A percentile compares a stretch with the other conserved stretches of the same genome.
Evolutionary conservation across 192 early-diverging fungal genomes (phyloP).

Genomic region (Allomyces macrogynus): DNA sequence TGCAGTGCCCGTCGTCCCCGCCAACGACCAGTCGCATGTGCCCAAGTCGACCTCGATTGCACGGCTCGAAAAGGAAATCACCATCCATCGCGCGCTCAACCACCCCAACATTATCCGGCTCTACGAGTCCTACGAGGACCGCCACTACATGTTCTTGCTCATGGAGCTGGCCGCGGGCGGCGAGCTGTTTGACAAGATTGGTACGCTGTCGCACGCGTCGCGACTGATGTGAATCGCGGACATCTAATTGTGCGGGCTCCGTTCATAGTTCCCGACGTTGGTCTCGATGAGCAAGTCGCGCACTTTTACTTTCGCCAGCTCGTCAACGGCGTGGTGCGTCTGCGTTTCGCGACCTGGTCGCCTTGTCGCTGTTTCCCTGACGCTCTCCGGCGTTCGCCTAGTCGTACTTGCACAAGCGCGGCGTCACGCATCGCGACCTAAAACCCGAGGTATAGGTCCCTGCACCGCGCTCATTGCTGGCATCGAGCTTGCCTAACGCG

Average conservation of each 20-base stretch:
- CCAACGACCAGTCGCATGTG: background rate
- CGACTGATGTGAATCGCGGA: too few relatives aligned
- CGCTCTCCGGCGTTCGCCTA: conserved; percentile 1
- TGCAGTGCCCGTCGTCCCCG: background rate
- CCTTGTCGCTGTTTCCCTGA: background rate
- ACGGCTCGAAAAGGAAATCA: conserved; percentile 25
- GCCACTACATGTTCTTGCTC: conserved; percentile 28
- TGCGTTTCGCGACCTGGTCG: background rate
- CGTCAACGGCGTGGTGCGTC: conserved; percentile 35
- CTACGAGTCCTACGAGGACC: conserved; percentile 24
- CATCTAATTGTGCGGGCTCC: background rate
- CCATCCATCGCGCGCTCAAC: conserved; percentile 19
- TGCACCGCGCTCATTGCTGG: background rate
- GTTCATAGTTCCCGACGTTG: conserved; percentile 34
- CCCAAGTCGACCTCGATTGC: background rate
- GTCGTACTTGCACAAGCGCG: conserved; percentile 27
- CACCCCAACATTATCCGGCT: conserved; percentile 39
- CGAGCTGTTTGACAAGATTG: conserved; percentile 52
- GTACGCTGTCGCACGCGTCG: conserved; percentile 8
- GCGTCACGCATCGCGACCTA: conserved; percentile 47
- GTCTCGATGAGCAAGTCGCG: conserved; percentile 45
- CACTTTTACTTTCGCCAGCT: conserved; percentile 53
- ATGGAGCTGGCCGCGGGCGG: conserved; percentile 47
- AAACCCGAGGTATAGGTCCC: conserved; percentile 39
- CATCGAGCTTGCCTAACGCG: background rate